Percentiles rank a stretch among this genome's conserved stretches.
Evolutionary conservation across 345 rosid genomes (phyloP).

Genomic region (Populus nigra): DNA sequence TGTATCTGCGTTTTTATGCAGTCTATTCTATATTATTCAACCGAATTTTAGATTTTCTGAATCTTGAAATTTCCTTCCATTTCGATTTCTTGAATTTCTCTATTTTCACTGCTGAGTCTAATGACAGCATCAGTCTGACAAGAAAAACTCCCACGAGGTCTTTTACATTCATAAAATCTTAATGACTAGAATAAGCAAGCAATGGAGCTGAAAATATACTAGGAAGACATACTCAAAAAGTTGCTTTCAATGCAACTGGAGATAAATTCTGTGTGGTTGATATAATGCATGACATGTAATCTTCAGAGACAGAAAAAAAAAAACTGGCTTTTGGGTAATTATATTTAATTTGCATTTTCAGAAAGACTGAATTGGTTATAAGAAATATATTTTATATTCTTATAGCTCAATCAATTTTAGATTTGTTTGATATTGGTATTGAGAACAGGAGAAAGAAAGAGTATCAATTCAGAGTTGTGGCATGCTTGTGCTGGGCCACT

Average conservation of each 20-base stretch:
- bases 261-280: background rate
- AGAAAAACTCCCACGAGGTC: background rate
- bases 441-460: slow-evolving; percentile 74
- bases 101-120: background rate
- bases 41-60: background rate
- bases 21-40: background rate
- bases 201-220: background rate
- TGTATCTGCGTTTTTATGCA: background rate
- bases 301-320: background rate
- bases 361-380: background rate
- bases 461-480: slow-evolving; percentile 85
- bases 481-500: slow-evolving; percentile 98
- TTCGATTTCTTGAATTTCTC: background rate
- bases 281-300: background rate
- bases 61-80: background rate
- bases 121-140: background rate
- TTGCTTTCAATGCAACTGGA: background rate
- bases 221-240: background rate
- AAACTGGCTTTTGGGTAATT: background rate
- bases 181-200: background rate
- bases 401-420: background rate
- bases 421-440: slow-evolving; percentile 23
- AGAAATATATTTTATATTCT: background rate
- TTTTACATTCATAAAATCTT: background rate
- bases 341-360: background rate